Base-by-base conservation (phyloP, 2,329 filamentous ascomycete species). In the Blastomyces silverae region DNA sequence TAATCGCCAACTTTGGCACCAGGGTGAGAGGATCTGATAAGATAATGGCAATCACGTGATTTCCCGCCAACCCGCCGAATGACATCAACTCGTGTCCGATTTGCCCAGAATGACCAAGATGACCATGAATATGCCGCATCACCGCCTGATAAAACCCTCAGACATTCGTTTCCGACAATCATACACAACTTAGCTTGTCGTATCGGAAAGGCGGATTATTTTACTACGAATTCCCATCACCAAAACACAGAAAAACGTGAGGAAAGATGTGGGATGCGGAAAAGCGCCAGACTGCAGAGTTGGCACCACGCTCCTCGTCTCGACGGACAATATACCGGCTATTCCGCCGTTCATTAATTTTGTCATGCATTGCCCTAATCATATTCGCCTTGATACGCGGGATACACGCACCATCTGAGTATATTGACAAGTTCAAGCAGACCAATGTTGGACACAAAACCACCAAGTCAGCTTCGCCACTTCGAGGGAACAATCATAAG, bases 301-400 rank as follows among this genome's bases (percentile, higher is more conserved):
- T 44, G 10, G 15, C 50, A 52, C 61, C 11, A 1, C 48, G 13
- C 31, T 31, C 17, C 10, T 28, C 48, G 2, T 34, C 25, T 53
- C 61, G 61, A 50, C 52, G n/a, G 53, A 44, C 39, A n/a, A 48
- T 61, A 39, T 57, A 31, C 11, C 64, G 34, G 8, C 65, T 67
- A 22, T 34, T 67, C 59, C 65, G 64, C 34, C 64, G 63, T 53
- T 65, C 39, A 44, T 64, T 69, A 52, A 63, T 65, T 46, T 64
- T 66, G 20, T 57, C 64, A 31, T 67, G 65, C 52, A 53, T 69
- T 46, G 66, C 65, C 63, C 44, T 69, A 28, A 58, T 44, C 8
- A 56, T 67, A 60, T 68, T 64, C 52, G 53, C 39, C 6, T 28
- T 67, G 28, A 46, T 66, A 13, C 63, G 64, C 48, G 46, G 42